phyloP scores from a whole-genome alignment of 1,284 basidiomycete species.

The Ustilago nuda region DNA sequence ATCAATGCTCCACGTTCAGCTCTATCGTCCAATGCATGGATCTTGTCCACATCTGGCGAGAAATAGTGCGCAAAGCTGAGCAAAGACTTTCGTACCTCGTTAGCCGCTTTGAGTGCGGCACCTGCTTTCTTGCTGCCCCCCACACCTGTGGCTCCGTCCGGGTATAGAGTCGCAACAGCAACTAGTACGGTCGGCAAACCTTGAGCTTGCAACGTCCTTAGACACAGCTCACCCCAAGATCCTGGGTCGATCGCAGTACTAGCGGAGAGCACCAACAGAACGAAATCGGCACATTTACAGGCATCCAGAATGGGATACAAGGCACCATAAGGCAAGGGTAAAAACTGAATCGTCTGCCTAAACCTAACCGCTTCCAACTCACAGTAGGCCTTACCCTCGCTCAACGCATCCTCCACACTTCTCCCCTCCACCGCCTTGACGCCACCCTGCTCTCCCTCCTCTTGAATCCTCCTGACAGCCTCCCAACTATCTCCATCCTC shows the following conservation, averaged over 20 bases:
- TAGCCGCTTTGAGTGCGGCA: slow-evolving; percentile 53
- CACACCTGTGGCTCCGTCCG: slow-evolving; percentile 44
- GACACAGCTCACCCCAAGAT: slow-evolving; percentile 85
- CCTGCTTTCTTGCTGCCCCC: slow-evolving; percentile 54
- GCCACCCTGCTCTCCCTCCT: slow-evolving; percentile 75
- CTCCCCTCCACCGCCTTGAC: slow-evolving; percentile 53
- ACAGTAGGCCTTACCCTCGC: slow-evolving; percentile 35
- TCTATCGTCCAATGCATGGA: slow-evolving; percentile 75
- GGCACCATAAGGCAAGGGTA: slow-evolving; percentile 73
- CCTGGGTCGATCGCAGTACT: slow-evolving; percentile 79
- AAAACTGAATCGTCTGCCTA: slow-evolving; percentile 87
- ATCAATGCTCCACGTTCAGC: slow-evolving; percentile 75
- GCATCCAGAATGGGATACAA: slow-evolving; percentile 86
- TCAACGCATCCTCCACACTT: slow-evolving; percentile 54
- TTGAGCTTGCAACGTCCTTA: slow-evolving; percentile 78
- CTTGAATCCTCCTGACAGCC: slow-evolving; percentile 76
- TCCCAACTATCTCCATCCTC: slow-evolving; percentile 75
- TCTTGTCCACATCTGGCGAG: slow-evolving; percentile 80
- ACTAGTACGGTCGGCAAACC: slow-evolving; percentile 82
- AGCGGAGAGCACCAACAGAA: slow-evolving; percentile 85
- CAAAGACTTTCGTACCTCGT: slow-evolving; percentile 64
- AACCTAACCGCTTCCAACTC: slow-evolving; percentile 78
- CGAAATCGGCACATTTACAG: slow-evolving; percentile 89
- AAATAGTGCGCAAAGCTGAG: slow-evolving; percentile 85
- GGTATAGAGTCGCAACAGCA: slow-evolving; percentile 69